Evolutionary conservation across 1,284 basidiomycete genomes (phyloP).

Genomic region (Rhizoctonia solani): DNA sequence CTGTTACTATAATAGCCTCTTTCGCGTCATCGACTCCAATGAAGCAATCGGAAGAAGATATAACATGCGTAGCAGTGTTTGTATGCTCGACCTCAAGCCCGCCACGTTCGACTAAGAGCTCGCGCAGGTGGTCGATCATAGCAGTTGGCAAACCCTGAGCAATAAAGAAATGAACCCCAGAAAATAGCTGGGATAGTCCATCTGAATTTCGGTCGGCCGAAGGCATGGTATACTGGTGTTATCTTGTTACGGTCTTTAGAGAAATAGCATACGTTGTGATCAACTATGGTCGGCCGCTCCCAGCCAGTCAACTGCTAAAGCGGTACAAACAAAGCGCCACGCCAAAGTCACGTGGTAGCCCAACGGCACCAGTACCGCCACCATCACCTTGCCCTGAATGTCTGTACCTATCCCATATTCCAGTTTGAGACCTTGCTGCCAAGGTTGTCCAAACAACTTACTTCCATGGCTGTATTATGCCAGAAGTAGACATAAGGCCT

Average conservation of each 20-base stretch:
- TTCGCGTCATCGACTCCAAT: slow-evolving; percentile 13
- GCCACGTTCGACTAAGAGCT: slow-evolving; percentile 22
- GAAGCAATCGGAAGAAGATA: slow-evolving; percentile 29
- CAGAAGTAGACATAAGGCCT: too few species aligned
- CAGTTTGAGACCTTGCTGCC: too few species aligned
- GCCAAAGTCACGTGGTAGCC: too few species aligned
- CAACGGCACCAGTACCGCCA: too few species aligned
- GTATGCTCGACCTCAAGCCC: slow-evolving; percentile 13
- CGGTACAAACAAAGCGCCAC: too few species aligned
- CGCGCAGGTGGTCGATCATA: neutral
- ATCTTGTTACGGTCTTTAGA: neutral
- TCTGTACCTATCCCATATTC: too few species aligned
- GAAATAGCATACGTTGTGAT: neutral
- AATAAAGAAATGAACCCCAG: slow-evolving; percentile 25
- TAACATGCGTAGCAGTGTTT: slow-evolving; percentile 7
- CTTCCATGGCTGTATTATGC: too few species aligned
- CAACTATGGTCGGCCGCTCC: neutral
- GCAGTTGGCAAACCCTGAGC: slow-evolving; percentile 9
- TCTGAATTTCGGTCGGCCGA: neutral
- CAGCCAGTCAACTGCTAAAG: too few species aligned
- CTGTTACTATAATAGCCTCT: slow-evolving; percentile 13
- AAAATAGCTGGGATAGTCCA: neutral
- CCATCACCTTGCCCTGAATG: too few species aligned
- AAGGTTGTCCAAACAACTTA: too few species aligned
- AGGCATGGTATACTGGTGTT: neutral